Percentiles rank a stretch among this genome's conserved stretches.
These are phyloP conservation scores for Cladophialophora immunda DNA, from an alignment of 2,329 filamentous ascomycete species.

Conservation along the genomic window DNA sequence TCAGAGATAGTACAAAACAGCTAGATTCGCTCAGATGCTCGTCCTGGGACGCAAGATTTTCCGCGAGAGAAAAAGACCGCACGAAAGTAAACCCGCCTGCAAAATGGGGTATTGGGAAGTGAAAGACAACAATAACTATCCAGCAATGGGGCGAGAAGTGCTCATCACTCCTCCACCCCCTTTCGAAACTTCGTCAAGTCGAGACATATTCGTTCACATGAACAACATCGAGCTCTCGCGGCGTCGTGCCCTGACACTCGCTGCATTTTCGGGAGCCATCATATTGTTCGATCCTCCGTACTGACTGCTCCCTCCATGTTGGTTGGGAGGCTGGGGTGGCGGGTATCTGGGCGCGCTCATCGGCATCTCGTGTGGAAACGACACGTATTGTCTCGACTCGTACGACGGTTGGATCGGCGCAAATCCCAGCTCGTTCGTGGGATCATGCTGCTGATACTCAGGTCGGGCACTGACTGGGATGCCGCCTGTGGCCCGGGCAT, in stretches of 20 bases:
- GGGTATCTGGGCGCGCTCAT: conserved; percentile 34
- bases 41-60: conserved; percentile 6
- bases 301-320: conserved; percentile 34
- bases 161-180: neutral
- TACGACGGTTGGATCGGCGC: conserved; percentile 54
- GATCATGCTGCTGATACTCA: conserved; percentile 62
- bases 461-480: conserved; percentile 43
- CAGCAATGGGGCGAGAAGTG: neutral
- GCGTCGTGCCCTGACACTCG: conserved; percentile 54
- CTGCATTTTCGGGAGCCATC: conserved; percentile 50
- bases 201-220: conserved; percentile 22
- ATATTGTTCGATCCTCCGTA: conserved; percentile 51
- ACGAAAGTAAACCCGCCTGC: conserved; percentile 14
- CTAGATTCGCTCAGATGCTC: conserved; percentile 23
- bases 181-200: neutral
- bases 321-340: conserved; percentile 33
- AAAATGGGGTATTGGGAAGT: conserved; percentile 30
- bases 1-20: conserved; percentile 19
- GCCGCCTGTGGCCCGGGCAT: conserved; percentile 41
- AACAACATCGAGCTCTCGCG: conserved; percentile 56
- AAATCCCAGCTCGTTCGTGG: conserved; percentile 46
- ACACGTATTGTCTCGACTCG: conserved; percentile 41
- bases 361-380: conserved; percentile 42
- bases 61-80: conserved; percentile 12
- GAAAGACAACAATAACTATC: conserved; percentile 15